Base-by-base conservation (phyloP, 1,139 yeast species). In the Saccharomyces hybrid region DNA sequence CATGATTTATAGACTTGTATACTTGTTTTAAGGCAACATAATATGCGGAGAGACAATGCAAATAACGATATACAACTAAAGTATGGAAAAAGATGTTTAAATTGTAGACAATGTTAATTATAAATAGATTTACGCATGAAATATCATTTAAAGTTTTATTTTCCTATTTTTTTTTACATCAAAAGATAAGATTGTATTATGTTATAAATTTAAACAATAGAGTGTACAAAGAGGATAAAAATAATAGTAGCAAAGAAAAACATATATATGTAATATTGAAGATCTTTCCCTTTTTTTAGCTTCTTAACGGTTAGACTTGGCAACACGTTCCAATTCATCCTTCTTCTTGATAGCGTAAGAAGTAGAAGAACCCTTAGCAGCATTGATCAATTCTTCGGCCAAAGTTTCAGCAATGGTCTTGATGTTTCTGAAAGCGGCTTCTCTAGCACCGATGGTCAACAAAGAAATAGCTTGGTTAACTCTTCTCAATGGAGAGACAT, bases 261-360 rank as follows among this genome's bases (percentile, higher is more conserved):
- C 23, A 19, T 19, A 47, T n/a, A 23, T 47, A 31, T 28, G 16
- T 23, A 27, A 31, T 27, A 29, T 27, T 27, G 49, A 14, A 14
- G 14, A 28, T 28, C 38, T 29, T 47, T 47, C 49, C 16, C 48
- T 13, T 41, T 32, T 46, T 49, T 60, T 32, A 49, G 46, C 55
- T 55, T 56, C 69, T 87, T 93, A 93, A 89, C 99, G 98, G 96
- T 93, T 93, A 78, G 98, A 90, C 83, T 93, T 93, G 78, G 99
- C 99, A 79, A 93, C 99, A 88, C 99, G 96, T 86, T 95, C 99
- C 79, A 93, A 88, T 86, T 93, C 99, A 79, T 95, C 99, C 96
- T 95, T 95, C 98, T 95, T 95, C 95, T 95, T 95, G 83, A 95
- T 95, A 73, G 99, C 99, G 78, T 91, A 95, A 76, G 99, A 95